phyloP scores from a whole-genome alignment of 2,329 filamentous ascomycete genomes.

The Plectosphaerella plurivora region DNA sequence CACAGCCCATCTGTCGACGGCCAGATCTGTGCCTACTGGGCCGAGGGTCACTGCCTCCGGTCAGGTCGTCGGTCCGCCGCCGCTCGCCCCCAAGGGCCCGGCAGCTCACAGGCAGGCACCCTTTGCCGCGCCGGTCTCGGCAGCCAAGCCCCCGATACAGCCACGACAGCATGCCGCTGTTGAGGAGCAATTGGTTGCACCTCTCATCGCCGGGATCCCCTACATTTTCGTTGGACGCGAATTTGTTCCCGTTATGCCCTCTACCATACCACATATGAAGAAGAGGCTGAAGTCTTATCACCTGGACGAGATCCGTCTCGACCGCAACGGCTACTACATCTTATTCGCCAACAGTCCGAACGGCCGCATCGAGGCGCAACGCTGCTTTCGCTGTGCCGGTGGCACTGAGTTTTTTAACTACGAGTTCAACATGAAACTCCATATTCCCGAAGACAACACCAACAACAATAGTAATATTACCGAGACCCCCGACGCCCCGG shows the following conservation, averaged over 20 bases:
- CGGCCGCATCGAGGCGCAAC: slow-evolving; percentile 75
- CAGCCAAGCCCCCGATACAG: slow-evolving; percentile 27
- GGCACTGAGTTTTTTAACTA: slow-evolving; percentile 88
- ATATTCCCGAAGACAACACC: slow-evolving; percentile 19
- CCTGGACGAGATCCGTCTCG: slow-evolving; percentile 77
- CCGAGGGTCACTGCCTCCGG: slow-evolving; percentile 28
- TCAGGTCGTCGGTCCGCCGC: slow-evolving; percentile 61
- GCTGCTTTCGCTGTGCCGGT: slow-evolving; percentile 75
- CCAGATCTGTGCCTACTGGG: slow-evolving; percentile 25
- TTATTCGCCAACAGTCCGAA: slow-evolving; percentile 76
- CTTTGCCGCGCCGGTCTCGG: neutral
- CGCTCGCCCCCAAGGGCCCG: slow-evolving; percentile 83
- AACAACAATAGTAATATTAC: slow-evolving; percentile 7
- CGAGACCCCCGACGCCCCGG: slow-evolving; percentile 13
- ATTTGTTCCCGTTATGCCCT: slow-evolving; percentile 80
- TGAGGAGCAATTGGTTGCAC: slow-evolving; percentile 62
- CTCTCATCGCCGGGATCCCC: slow-evolving; percentile 70
- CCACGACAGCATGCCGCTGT: slow-evolving; percentile 50
- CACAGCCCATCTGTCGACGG: neutral
- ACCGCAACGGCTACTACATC: slow-evolving; percentile 85
- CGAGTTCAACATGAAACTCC: slow-evolving; percentile 82
- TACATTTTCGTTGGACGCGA: slow-evolving; percentile 88
- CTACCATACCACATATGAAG: slow-evolving; percentile 85
- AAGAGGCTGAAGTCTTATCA: slow-evolving; percentile 80
- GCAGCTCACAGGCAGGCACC: slow-evolving; percentile 44